Evolutionary conservation across 768 basidiomycete genomes (phyloP), one percentile per base, ranked within the genome.

Genomic region (Dioszegia aurantiaca): DNA sequence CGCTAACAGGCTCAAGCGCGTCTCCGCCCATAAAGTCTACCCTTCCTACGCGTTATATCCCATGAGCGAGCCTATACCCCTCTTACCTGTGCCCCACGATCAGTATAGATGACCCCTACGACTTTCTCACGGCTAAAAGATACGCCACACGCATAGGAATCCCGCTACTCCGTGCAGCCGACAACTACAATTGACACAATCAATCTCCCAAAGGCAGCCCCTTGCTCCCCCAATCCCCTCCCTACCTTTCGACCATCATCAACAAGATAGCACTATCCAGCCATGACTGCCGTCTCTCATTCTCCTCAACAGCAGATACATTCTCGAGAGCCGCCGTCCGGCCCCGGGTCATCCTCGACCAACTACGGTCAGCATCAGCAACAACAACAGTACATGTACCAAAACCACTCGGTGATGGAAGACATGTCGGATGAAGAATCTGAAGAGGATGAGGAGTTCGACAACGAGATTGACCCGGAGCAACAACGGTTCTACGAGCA

Each of bases 401-500:
- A 21, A 33, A 36, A 31, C 14, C 57, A 58, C 30, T 58, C 57
- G 30, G 42, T 58, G 10, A 58, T 58, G 57, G 57, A 58, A 28
- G 57, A 58, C 31, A 31, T 51, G 41, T 58, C 57, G 17, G 57
- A 58, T 33, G 59, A 55, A 21, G 58, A 54, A 14, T 24, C 26
- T n/a, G 51, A 54, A 36, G 58, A 54, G 8, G 58, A 53, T 16
- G 27, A 45, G 6, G 58, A 55, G 23, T 30, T 45, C 10, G 58
- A 45, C 16, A 19, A 14, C 17, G 58, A 55, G 19, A 33, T 47
- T 8, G 45, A 41, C 28, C 37, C 51, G 23, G 51, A 53, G 23
- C 58, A 59, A 37, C 48, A 43, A 17, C n/a, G 30, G 17, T 59
- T 56, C 45, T 56, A 56, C 33, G 64, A 67, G 24, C 55, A 61